Evolutionary conservation across 2,329 filamentous ascomycete species (phyloP), one percentile per base, ranked within the genome.

Genomic region (Coccinonectria pachysandricola): DNA sequence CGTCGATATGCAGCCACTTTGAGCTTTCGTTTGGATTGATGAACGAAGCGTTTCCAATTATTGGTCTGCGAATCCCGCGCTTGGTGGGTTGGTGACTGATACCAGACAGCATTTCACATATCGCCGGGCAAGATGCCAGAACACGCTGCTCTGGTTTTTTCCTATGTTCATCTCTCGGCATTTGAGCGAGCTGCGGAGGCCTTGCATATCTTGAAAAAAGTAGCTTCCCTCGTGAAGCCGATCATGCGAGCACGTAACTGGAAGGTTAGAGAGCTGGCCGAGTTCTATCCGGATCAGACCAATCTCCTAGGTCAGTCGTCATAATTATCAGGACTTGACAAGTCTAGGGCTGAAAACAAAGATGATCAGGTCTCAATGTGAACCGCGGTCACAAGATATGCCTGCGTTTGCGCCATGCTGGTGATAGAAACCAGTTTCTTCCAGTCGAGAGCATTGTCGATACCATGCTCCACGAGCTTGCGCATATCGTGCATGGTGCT

Each of bases 391-490:
- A 78, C 46, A 79, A 78, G 49, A 93, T 96, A 39, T 80, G 83
- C 37, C 63, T 96, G 12, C 75, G 88, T 21, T 61, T 96, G 32
- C 77, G 88, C 30, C 79, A 91, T 53, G 64, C 81, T 5, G 65
- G 71, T 42, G 83, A 93, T 49, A 66, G 71, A 7, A 73, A 63
- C 19, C 76, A 84, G 42, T 96, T 96, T 46, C 54, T 94, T 12
- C 77, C 81, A 1, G 59, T 87, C 31, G 85, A 95, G 47, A 64
- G 81, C 38, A 68, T 94, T 6, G 66, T 85, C 21, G 86, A 95
- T 53, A 96, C 88, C 0, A 81, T 96, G 75, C 72, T 96, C 12
- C 88, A 96, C 50, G 88, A 96, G 62, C 71, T 96, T 3, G 78
- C 75, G n/a, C 88, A 96, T 48, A 94, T 81, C 39, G 71, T 85